phyloP scores from a whole-genome alignment of 148 eudicot genomes.

The Salicornia ramosissima region DNA sequence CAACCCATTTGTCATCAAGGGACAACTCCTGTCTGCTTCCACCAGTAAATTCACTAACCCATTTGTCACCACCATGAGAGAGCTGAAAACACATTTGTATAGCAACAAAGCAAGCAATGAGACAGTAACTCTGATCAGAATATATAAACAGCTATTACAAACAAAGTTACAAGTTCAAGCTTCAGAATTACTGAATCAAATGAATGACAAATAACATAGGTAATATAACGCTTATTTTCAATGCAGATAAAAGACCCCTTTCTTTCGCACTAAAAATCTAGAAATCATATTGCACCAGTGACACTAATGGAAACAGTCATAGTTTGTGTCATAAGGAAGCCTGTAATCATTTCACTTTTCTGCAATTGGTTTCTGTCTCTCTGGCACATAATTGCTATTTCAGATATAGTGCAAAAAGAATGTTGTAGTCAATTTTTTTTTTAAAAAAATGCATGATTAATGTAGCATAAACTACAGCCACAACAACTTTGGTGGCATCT shows the following conservation, averaged over 20 bases:
- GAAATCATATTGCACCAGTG: not conserved
- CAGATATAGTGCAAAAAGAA: not conserved
- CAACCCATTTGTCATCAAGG: constrained; percentile 74
- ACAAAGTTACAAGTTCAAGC: constrained; percentile 5
- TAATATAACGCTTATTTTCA: not conserved
- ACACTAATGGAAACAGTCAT: not conserved
- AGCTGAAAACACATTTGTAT: constrained; percentile 40
- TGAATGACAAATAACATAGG: not conserved
- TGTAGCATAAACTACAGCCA: not conserved
- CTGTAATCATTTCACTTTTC: not conserved
- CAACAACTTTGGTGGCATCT: not conserved
- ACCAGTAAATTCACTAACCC: constrained; percentile 74
- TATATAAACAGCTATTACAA: not conserved
- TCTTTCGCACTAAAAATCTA: not conserved
- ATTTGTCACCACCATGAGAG: constrained; percentile 52
- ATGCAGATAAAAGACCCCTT: not conserved
- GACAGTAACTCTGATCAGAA: not conserved
- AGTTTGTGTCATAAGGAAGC: no score
- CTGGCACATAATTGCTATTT: not conserved
- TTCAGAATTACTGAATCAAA: not conserved
- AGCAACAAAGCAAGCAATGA: not conserved
- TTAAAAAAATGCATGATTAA: no score
- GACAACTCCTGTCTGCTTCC: constrained; percentile 47
- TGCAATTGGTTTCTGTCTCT: not conserved
- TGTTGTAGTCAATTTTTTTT: not conserved